A percentile compares a stretch with the other conserved stretches of the same genome.
phyloP scores from a whole-genome alignment of 2,329 filamentous ascomycete species.

The Chrysosporium queenslandicum region DNA sequence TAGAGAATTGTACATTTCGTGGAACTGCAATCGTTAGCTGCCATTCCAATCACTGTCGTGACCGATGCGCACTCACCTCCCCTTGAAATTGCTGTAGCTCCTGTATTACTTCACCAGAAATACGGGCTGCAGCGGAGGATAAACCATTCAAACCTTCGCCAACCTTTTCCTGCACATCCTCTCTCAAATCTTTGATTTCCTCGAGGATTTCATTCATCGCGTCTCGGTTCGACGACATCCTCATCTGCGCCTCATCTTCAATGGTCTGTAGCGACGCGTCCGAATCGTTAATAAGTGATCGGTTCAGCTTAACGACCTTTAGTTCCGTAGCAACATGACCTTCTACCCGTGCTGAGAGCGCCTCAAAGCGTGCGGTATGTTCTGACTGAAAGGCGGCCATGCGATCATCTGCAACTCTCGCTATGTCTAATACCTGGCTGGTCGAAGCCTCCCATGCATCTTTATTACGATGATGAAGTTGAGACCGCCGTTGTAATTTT shows the following conservation, averaged over 20 bases:
- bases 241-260: slow-evolving; percentile 52
- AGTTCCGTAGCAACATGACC: slow-evolving; percentile 67
- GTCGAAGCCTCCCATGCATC: slow-evolving; percentile 69
- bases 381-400: slow-evolving; percentile 62
- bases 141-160: slow-evolving; percentile 75
- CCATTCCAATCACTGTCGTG: background rate
- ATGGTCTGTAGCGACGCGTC: slow-evolving; percentile 57
- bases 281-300: slow-evolving; percentile 60
- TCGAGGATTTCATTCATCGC: slow-evolving; percentile 86
- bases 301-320: slow-evolving; percentile 58
- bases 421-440: slow-evolving; percentile 64
- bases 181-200: slow-evolving; percentile 80
- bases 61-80: slow-evolving; percentile 37
- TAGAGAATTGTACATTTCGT: slow-evolving; percentile 70
- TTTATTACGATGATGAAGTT: slow-evolving; percentile 70
- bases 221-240: slow-evolving; percentile 51
- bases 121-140: slow-evolving; percentile 72
- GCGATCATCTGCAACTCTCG: slow-evolving; percentile 62
- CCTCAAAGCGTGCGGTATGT: slow-evolving; percentile 60
- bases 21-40: slow-evolving; percentile 47
- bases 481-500: slow-evolving; percentile 76
- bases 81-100: slow-evolving; percentile 78
- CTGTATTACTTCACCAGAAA: slow-evolving; percentile 76
- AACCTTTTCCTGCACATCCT: slow-evolving; percentile 77
- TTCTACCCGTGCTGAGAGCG: slow-evolving; percentile 62